Evolutionary conservation across 225 moss, liverwort and hornwort species (phyloP).

Genomic region (Sphagnum contortum): DNA sequence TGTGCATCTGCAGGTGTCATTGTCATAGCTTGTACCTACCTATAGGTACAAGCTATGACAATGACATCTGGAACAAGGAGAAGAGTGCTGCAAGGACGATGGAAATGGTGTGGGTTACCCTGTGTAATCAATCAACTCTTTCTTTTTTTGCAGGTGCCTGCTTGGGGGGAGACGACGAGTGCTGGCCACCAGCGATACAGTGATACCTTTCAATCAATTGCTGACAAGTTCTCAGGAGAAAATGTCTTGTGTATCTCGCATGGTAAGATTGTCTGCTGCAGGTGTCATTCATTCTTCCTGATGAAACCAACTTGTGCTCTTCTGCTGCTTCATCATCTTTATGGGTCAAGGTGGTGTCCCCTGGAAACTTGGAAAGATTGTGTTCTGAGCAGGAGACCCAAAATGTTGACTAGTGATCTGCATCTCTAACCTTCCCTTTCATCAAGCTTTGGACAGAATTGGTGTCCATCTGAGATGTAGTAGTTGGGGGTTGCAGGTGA

Average conservation of each 20-base stretch:
- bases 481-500: slow-evolving; percentile 26
- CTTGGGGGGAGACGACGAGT: slow-evolving; percentile 29
- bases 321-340: no score
- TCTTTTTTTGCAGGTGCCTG: slow-evolving; percentile 26
- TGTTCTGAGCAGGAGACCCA: no score
- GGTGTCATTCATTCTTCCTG: not conserved
- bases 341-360: no score
- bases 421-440: no score
- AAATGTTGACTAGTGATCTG: no score
- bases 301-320: not conserved
- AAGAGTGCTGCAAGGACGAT: not conserved
- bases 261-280: slow-evolving; percentile 18
- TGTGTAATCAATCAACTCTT: not conserved
- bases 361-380: no score
- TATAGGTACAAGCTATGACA: not conserved
- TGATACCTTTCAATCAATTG: slow-evolving; percentile 20
- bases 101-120: no score
- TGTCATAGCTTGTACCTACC: not conserved
- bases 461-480: not conserved
- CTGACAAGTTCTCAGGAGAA: slow-evolving; percentile 35
- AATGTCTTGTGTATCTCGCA: slow-evolving; percentile 38
- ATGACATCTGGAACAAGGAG: no score
- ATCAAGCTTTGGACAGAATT: no score
- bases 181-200: slow-evolving; percentile 20
- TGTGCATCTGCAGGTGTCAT: not conserved